Evolutionary conservation across 2,329 filamentous ascomycete genomes (phyloP), one percentile per base, ranked within the genome.

Genomic region (Pseudogymnoascus sp.): DNA sequence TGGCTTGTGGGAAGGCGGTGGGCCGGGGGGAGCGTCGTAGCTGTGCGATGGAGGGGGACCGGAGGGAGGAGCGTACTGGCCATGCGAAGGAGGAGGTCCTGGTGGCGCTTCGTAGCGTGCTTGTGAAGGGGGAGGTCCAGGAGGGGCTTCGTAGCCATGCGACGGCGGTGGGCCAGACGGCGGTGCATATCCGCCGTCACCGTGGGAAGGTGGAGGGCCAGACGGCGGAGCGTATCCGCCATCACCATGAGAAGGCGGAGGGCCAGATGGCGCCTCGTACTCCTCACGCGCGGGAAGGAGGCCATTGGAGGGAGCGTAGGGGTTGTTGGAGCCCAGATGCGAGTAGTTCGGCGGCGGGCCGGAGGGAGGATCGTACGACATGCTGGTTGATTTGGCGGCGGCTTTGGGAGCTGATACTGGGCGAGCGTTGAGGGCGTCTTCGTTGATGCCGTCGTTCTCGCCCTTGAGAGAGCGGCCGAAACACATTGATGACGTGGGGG

Each of bases 21-120:
- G 74, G 0, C 74, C 74, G 0, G 74, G 66, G 1, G 76, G 77
- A 28, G 76, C 74, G 7, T 69, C 69, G 18, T 70, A 73, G 39
- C 62, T 60, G 36, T 66, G 62, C 3, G 61, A 43, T 8, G 67
- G 69, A 25, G 68, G 69, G 58, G 66, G 65, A 0, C 68, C 60
- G 20, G 36, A n/a, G 41, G 67, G 35, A 57, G 58, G 57, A 59
- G 58, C 47, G 39, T 68, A 65, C 15, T 72, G 67, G 57, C 39
- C 30, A 7, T 68, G 61, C 9, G 60, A 60, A 6, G 70, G 71
- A 30, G 72, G 72, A 7, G 71, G 73, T 0, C 71, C 72, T 1
- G 68, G 59, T 7, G 69, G 73, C 6, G 72, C 65, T 14, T 67
- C 67, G 60, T 68, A 72, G 4, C 67, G 63, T 18, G 72, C 67